phyloP scores from a whole-genome alignment of 192 early-diverging fungal genomes.

The Chytriomyces confervae region DNA sequence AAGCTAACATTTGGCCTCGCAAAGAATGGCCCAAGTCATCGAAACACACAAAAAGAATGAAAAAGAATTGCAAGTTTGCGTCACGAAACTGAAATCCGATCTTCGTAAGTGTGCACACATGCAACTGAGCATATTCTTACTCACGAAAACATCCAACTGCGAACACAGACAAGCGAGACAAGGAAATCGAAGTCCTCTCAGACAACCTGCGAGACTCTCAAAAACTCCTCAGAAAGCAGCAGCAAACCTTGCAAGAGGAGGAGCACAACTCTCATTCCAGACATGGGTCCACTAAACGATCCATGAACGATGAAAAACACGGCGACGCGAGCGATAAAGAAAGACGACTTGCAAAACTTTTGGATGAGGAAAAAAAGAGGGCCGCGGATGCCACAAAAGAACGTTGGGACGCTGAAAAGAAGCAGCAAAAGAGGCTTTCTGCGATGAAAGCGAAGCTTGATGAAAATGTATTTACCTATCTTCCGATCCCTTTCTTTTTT shows the following conservation, averaged over 20 bases:
- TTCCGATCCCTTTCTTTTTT: not conserved
- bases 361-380: constrained; percentile 24
- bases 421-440: constrained; percentile 35
- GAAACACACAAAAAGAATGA: constrained; percentile 22
- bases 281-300: constrained; percentile 1
- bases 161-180: constrained; percentile 19
- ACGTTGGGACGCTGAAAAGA: constrained; percentile 50
- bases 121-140: no score
- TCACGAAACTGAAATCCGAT: constrained; percentile 19
- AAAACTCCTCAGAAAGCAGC: constrained; percentile 15
- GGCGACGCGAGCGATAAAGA: constrained; percentile 7
- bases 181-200: constrained; percentile 24
- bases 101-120: not conserved
- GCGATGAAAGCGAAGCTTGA: constrained; percentile 42
- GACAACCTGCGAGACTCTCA: constrained; percentile 15
- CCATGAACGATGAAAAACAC: not conserved
- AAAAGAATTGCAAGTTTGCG: constrained; percentile 18
- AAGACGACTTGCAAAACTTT: constrained; percentile 12
- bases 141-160: not conserved
- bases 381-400: constrained; percentile 25
- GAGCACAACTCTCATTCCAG: constrained; percentile 9
- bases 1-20: not conserved
- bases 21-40: constrained; percentile 29
- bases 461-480: constrained; percentile 25
- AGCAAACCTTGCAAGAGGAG: constrained; percentile 2